Evolutionary conservation across 495 filamentous ascomycete genomes (phyloP).

Genomic region (Penicillium lagena): DNA sequence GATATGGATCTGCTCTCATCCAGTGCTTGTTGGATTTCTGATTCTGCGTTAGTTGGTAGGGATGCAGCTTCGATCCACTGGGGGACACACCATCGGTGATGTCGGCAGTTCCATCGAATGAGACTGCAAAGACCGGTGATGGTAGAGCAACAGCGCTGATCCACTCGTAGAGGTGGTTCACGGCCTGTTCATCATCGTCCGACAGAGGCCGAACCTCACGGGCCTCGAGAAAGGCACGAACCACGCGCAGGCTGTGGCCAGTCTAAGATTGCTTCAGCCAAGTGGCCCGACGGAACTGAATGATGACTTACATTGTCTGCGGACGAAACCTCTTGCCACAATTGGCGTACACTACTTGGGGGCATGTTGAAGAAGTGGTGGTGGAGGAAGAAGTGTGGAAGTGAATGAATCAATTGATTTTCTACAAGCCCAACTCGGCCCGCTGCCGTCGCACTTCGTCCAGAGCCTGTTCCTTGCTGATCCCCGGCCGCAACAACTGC

Average conservation of each 20-base stretch:
- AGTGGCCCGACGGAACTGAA: too few species aligned
- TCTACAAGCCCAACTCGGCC: constrained; percentile 48
- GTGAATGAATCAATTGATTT: constrained; percentile 8
- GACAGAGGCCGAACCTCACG: constrained; percentile 14
- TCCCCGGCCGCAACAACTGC: constrained; percentile 75
- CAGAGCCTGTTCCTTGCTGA: constrained; percentile 54
- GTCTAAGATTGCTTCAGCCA: too few species aligned
- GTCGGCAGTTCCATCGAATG: constrained; percentile 18
- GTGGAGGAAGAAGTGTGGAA: neutral
- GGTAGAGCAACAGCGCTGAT: constrained; percentile 26
- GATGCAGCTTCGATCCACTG: too few species aligned
- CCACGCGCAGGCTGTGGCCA: too few species aligned
- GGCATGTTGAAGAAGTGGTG: neutral
- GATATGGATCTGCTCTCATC: constrained; percentile 17
- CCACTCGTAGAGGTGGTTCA: constrained; percentile 30
- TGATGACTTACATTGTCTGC: constrained; percentile 3
- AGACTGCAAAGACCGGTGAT: constrained; percentile 23
- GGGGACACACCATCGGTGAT: constrained; percentile 10
- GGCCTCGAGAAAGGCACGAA: constrained; percentile 7
- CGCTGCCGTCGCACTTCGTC: constrained; percentile 53
- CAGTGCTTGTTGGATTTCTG: constrained; percentile 13
- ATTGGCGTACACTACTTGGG: constrained; percentile 6
- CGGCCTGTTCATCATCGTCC: constrained; percentile 1
- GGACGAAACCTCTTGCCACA: constrained; percentile 29
- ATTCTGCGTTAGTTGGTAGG: neutral